These are phyloP conservation scores for Cordia subcordata DNA, from an alignment of 257 asterid species.

Conservation along the genomic window DNA sequence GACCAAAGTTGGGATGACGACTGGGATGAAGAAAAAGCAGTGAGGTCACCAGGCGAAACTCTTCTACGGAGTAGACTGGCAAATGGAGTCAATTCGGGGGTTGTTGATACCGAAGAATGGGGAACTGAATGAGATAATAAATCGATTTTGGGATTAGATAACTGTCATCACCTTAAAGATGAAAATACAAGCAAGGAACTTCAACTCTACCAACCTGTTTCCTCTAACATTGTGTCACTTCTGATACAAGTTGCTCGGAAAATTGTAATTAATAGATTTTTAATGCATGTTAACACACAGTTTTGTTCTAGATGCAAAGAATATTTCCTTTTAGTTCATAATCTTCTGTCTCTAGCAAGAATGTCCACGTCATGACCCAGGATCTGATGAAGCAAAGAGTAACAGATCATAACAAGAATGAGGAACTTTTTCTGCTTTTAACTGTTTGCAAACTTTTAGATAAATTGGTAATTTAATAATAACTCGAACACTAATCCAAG, in stretches of 20 bases:
- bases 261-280: background rate
- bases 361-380: no score
- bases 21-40: slow-evolving; percentile 55
- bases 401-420: no score
- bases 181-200: background rate
- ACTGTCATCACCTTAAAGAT: no score
- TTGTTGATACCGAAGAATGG: slow-evolving; percentile 17
- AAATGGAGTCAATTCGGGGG: slow-evolving; percentile 16
- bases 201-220: no score
- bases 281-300: background rate
- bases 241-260: background rate
- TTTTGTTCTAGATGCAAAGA: no score
- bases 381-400: no score
- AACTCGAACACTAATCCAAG: no score
- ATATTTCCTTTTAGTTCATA: no score
- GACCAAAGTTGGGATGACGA: slow-evolving; percentile 59
- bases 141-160: background rate
- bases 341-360: no score
- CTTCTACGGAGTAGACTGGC: slow-evolving; percentile 1
- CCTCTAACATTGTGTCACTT: background rate
- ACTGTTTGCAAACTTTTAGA: no score
- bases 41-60: slow-evolving; percentile 14
- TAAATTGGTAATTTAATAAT: no score
- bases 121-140: slow-evolving; percentile 15
- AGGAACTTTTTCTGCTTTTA: no score